phyloP scores from a whole-genome alignment of 495 filamentous ascomycete genomes.

The Podospora appendiculata region DNA sequence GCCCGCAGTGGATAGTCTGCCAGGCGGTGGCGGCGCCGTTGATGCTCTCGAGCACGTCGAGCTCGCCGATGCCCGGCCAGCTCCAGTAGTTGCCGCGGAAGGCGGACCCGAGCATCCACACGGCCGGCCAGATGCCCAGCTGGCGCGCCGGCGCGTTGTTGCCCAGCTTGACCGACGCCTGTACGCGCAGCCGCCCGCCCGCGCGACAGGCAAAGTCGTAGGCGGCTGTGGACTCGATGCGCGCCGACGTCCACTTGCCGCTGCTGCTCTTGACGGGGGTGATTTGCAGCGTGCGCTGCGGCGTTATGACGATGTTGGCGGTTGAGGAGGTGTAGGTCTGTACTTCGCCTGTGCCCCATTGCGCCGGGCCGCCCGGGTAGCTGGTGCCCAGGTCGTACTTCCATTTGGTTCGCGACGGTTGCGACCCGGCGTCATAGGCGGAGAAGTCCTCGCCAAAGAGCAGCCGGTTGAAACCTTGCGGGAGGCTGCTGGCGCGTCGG shows the following conservation, averaged over 20 bases:
- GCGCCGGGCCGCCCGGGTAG: constrained; percentile 19
- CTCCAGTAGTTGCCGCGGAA: constrained; percentile 20
- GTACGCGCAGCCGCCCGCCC: constrained; percentile 24
- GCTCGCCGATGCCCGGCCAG: constrained; percentile 36
- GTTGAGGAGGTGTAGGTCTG: constrained; percentile 19
- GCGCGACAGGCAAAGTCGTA: constrained; percentile 26
- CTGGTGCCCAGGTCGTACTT: constrained; percentile 14
- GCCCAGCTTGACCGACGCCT: constrained; percentile 30
- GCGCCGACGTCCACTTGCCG: constrained; percentile 32
- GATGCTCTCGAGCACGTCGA: constrained; percentile 37
- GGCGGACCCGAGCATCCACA: constrained; percentile 33
- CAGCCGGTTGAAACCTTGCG: constrained; percentile 1
- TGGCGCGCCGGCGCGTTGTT: constrained; percentile 16
- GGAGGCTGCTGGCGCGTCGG: neutral
- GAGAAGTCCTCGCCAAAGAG: constrained; percentile 12
- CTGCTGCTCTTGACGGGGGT: neutral
- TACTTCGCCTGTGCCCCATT: constrained; percentile 25
- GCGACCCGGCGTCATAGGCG: neutral
- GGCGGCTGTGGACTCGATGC: constrained; percentile 24
- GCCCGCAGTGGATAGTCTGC: constrained; percentile 38
- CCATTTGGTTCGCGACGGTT: constrained; percentile 13
- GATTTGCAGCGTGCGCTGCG: constrained; percentile 4
- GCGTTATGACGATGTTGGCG: constrained; percentile 15
- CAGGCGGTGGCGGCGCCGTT: constrained; percentile 27
- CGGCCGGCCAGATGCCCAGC: constrained; percentile 41